Base-by-base conservation (phyloP, 1,139 yeast species). In the Kodamaea arcana region DNA sequence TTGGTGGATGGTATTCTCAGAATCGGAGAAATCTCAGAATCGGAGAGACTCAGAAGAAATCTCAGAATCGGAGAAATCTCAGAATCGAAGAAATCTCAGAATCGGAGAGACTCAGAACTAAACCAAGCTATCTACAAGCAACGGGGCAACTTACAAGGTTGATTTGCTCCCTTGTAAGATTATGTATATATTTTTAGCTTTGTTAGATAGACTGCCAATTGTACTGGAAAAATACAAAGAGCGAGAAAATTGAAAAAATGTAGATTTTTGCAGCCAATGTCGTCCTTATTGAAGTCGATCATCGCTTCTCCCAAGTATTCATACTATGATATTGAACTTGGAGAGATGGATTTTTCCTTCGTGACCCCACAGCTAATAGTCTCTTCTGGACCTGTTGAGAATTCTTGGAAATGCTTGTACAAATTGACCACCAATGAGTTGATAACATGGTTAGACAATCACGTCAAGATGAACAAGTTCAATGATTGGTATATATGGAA, bases 401-500 rank as follows among this genome's bases (percentile, higher is more conserved):
- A 57, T 30, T 56, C 51, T 29, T 56, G 71, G 11, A 66, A 71
- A 41, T 56, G 68, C 15, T 56, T 74, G 40, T 83, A 78, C 53
- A 66, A 87, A 29, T 78, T 79, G 43, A 69, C 75, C 15, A 56
- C 82, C 2, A 46, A 48, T 0, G 82, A 77, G 40, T 56, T 87
- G 18, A 3, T n/a, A 7, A 27, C 15, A 1, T 33, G 34, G 35
- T 37, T 37, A 62, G 74, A 0, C 48, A 51, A n/a, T 75, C 71
- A 43, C 60, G 86, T 24, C 60, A 72, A 18, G 39, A 46, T 2
- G 56, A 69, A 13, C 84, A 82, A 52, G 72, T 66, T 7, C 22
- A 49, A 56, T 4, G 58, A 72, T 27, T 90, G 96, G 96, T 74
- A 69, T 42, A 62, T 88, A 2, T 83, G 81, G 73, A 86, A 86